Conservation (phyloP, 225 moss, liverwort and hornwort genomes). For the Ulota crispa region DNA sequence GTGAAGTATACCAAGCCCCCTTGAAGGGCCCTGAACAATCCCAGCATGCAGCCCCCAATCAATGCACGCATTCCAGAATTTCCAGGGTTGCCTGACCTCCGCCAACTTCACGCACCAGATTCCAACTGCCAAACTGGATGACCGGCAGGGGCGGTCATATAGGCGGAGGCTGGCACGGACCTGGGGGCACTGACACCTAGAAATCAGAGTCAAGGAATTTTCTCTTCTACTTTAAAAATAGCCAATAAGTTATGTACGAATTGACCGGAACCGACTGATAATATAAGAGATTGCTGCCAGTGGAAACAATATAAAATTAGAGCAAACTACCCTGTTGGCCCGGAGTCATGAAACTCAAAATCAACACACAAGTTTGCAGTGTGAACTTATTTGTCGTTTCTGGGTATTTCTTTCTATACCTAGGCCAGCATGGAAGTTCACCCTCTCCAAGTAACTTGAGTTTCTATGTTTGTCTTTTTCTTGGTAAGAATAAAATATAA, state of each 20-base stretch:
- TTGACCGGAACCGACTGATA: not conserved
- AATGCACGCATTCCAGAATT: not conserved
- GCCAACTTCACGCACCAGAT: not conserved
- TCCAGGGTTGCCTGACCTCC: not conserved
- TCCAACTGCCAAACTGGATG: not conserved
- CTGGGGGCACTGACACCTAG: not conserved
- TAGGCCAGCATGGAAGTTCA: no score
- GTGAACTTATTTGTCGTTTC: no score
- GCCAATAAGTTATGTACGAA: not conserved
- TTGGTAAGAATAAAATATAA: no score
- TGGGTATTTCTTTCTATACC: no score
- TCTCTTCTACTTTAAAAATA: not conserved
- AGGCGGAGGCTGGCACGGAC: not conserved
- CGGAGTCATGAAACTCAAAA: no score
- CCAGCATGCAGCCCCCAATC: not conserved
- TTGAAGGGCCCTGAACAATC: not conserved
- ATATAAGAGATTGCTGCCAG: not conserved
- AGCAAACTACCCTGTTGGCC: no score
- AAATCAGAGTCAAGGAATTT: not conserved
- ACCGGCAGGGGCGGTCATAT: not conserved
- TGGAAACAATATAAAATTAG: not conserved
- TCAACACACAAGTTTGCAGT: no score
- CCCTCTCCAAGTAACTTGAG: no score
- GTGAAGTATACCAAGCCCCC: no score
- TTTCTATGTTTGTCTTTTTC: no score